Conservation (phyloP, 805 yeast species). For the Metschnikowia chrysomelidarum region DNA sequence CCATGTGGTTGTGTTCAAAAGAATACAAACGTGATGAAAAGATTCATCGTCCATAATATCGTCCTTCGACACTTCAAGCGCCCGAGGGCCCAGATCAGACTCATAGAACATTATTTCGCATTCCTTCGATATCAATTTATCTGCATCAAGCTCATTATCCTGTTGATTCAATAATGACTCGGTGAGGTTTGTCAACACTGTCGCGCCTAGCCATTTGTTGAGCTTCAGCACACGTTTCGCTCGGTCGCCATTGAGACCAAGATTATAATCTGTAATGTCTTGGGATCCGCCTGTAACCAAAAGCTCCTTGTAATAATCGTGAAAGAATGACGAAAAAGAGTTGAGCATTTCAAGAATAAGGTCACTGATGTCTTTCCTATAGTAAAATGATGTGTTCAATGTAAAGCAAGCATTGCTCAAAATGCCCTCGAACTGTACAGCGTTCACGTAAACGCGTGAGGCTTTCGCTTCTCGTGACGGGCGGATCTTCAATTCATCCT, state of each 20-base stretch:
- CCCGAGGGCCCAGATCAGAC: slow-evolving; percentile 15
- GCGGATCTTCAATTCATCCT: slow-evolving; percentile 5
- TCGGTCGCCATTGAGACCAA: slow-evolving; percentile 11
- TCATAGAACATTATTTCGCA: slow-evolving; percentile 27
- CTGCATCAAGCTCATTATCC: slow-evolving; percentile 2
- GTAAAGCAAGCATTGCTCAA: slow-evolving; percentile 48
- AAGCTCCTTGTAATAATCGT: slow-evolving; percentile 37
- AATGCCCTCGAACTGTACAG: slow-evolving; percentile 46
- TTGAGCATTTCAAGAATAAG: slow-evolving; percentile 39
- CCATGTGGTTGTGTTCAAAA: slow-evolving; percentile 57
- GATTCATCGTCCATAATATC: slow-evolving; percentile 55
- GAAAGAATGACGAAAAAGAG: slow-evolving; percentile 33
- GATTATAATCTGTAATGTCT: slow-evolving; percentile 18
- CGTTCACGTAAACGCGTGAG: slow-evolving; percentile 37
- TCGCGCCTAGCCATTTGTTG: slow-evolving; percentile 33
- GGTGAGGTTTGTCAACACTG: slow-evolving; percentile 28
- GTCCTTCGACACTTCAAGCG: slow-evolving; percentile 39
- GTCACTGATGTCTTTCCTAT: slow-evolving; percentile 54
- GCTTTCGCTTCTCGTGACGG: slow-evolving; percentile 4
- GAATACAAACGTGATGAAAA: slow-evolving; percentile 49
- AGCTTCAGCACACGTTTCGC: slow-evolving; percentile 27
- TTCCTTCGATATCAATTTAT: slow-evolving; percentile 24
- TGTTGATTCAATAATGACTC: slow-evolving; percentile 11
- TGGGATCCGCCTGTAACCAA: slow-evolving; percentile 28
- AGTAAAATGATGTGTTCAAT: slow-evolving; percentile 59